phyloP scores from a whole-genome alignment of 2,329 filamentous ascomycete genomes.

The Nemania sp. region DNA sequence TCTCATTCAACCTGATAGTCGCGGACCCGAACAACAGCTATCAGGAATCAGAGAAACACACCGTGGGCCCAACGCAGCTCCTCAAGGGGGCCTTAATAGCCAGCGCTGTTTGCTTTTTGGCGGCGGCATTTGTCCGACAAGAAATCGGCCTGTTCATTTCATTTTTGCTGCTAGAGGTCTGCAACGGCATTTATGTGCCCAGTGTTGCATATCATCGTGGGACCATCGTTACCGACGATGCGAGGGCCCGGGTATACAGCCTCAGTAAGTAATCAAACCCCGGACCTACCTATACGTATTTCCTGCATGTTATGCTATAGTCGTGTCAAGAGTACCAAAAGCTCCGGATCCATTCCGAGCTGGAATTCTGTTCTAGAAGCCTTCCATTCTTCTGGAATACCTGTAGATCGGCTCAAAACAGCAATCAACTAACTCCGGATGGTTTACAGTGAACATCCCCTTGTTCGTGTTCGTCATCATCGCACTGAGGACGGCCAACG shows the following conservation, averaged over 20 bases:
- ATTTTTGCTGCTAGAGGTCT: slow-evolving; percentile 51
- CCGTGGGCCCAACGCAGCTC: slow-evolving; percentile 38
- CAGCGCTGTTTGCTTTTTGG: slow-evolving; percentile 44
- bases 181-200: slow-evolving; percentile 52
- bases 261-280: slow-evolving; percentile 36
- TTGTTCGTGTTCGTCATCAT: slow-evolving; percentile 68
- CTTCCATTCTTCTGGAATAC: not conserved
- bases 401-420: not conserved
- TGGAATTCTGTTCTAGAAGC: not conserved
- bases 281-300: not conserved
- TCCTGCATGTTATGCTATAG: no score
- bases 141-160: slow-evolving; percentile 46
- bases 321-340: not conserved
- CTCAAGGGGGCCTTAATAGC: slow-evolving; percentile 43
- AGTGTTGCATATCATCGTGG: slow-evolving; percentile 51
- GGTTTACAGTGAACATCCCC: slow-evolving; percentile 57
- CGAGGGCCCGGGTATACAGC: slow-evolving; percentile 49
- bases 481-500: slow-evolving; percentile 56
- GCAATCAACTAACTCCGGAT: slow-evolving; percentile 1
- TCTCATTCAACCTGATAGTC: slow-evolving; percentile 59
- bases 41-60: not conserved
- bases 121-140: slow-evolving; percentile 38
- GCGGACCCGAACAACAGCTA: not conserved
- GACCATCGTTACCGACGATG: slow-evolving; percentile 47
- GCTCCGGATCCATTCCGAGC: not conserved